These are phyloP conservation scores for Coniophora puteana DNA, from an alignment of 1,284 basidiomycete genomes.

Conservation along the genomic window DNA sequence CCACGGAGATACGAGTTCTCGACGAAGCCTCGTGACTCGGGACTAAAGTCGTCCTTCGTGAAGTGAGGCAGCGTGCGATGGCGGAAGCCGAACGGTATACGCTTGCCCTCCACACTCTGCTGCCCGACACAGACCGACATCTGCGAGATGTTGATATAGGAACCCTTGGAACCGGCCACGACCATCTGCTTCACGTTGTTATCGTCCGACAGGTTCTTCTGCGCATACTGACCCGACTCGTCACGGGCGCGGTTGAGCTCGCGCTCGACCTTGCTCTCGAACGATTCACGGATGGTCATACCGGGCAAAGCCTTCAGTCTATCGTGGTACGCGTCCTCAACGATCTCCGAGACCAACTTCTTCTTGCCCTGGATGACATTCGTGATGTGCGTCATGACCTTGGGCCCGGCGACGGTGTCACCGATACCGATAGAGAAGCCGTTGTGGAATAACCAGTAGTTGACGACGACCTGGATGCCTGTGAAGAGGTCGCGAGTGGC, in stretches of 20 bases:
- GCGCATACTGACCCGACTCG: constrained; percentile 91
- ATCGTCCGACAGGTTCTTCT: constrained; percentile 95
- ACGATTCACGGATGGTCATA: constrained; percentile 99
- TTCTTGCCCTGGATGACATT: constrained; percentile 84
- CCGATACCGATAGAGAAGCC: constrained; percentile 99
- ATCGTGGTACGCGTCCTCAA: constrained; percentile 80
- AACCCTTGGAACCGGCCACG: constrained; percentile 97
- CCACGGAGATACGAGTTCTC: constrained; percentile 99
- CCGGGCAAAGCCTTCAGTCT: constrained; percentile 86
- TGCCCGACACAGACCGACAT: constrained; percentile 99
- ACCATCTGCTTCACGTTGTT: constrained; percentile 99
- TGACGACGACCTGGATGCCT: constrained; percentile 93
- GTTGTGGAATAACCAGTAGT: constrained; percentile 98
- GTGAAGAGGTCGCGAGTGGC: constrained; percentile 92
- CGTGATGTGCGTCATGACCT: constrained; percentile 86
- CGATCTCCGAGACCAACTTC: constrained; percentile 65
- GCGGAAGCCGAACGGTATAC: constrained; percentile 97
- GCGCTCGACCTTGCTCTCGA: constrained; percentile 90
- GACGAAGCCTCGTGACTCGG: constrained; percentile 97
- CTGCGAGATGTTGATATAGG: constrained; percentile 99
- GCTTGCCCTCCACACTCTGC: constrained; percentile 96
- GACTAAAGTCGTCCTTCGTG: constrained; percentile 98
- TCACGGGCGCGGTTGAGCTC: constrained; percentile 97
- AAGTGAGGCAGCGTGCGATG: constrained; percentile 97
- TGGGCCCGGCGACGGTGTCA: constrained; percentile 93